These are phyloP conservation scores for Globisporangium yorkense DNA, from an alignment of 352 stramenopile species.

Conservation along the genomic window DNA sequence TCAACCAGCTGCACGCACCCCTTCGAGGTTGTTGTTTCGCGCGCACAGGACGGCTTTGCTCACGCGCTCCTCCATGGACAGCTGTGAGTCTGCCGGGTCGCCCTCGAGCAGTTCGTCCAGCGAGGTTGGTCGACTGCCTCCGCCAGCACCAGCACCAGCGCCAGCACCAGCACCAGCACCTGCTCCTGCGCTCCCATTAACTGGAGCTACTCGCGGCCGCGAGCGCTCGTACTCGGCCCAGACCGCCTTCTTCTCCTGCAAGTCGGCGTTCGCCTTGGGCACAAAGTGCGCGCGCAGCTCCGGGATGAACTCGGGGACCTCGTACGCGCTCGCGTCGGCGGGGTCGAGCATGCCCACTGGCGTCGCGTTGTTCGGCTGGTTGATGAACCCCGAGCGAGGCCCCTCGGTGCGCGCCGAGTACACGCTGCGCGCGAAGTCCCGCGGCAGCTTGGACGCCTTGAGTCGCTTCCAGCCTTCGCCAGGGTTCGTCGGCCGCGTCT, in stretches of 20 bases:
- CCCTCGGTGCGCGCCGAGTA: slow-evolving; percentile 49
- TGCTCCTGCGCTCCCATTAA: neutral
- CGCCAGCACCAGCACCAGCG: neutral
- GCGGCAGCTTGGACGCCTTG: slow-evolving; percentile 42
- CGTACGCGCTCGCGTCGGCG: slow-evolving; percentile 48
- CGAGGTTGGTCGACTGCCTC: slow-evolving; percentile 19
- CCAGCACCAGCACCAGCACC: neutral
- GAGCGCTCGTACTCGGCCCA: slow-evolving; percentile 31
- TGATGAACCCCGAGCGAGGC: slow-evolving; percentile 54
- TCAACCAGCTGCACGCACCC: slow-evolving; percentile 24
- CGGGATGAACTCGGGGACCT: slow-evolving; percentile 50
- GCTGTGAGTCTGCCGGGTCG: slow-evolving; percentile 23
- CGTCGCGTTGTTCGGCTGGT: slow-evolving; percentile 55
- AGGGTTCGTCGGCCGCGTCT: slow-evolving; percentile 15
- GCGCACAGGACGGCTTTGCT: slow-evolving; percentile 54
- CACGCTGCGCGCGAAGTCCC: slow-evolving; percentile 55
- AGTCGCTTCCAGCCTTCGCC: slow-evolving; percentile 76
- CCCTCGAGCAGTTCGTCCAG: slow-evolving; percentile 46
- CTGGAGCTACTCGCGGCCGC: neutral
- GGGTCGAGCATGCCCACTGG: slow-evolving; percentile 70
- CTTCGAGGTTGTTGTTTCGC: slow-evolving; percentile 78
- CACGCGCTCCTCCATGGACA: slow-evolving; percentile 40
- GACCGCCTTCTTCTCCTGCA: slow-evolving; percentile 56
- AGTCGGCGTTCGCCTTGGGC: slow-evolving; percentile 37
- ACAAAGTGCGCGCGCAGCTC: slow-evolving; percentile 59